Evolutionary conservation across 2,329 filamentous ascomycete species (phyloP), one percentile per base, ranked within the genome.

Genomic region (Stylonectria norvegica): DNA sequence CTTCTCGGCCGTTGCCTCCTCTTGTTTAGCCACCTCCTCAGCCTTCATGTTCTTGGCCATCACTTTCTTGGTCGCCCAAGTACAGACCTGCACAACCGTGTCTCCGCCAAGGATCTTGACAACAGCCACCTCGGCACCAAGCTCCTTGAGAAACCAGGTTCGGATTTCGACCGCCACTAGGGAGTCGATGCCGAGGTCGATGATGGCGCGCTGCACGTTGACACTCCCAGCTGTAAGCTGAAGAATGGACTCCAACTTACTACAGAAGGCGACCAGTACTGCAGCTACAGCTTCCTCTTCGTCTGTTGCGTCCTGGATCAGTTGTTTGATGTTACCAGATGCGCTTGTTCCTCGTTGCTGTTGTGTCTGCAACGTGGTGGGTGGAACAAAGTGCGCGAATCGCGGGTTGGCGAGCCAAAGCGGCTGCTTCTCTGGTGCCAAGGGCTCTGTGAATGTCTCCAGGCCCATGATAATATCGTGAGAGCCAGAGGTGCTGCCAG

Each of bases 141-240:
- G 34, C 23, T 68, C 57, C 42, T 71, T 71, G 14, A 66, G 30
- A 45, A 75, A 72, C 73, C 73, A 78, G 2, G 66, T 57, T 1
- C 72, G 66, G 4, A 69, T 68, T 63, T 56, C 56, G 6, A 60
- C 56, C 1, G 60, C 56, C 3, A 60, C 44, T 6, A 64, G 42
- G 0, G 57, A 58, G 37, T 63, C 60, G 14, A 62, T 45, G 2
- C 60, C 58, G 2, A 60, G 42, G 14, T 61, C 56, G 7, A 50
- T 43, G 11, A 56, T 33, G 4, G 41, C 38, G 10, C 31, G 29
- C 9, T 43, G 20, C 3, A 40, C 34, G 7, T 47, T 34, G 8
- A 47, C 41, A 6, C 36, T 43, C 5, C 23, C 48, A 14, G 27
- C 11, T 4, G 45, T 17, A 1, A 47, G 34, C 5, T 50, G 52